Base-by-base conservation (phyloP, 1,284 basidiomycete species). In the Naganishia sp. region DNA sequence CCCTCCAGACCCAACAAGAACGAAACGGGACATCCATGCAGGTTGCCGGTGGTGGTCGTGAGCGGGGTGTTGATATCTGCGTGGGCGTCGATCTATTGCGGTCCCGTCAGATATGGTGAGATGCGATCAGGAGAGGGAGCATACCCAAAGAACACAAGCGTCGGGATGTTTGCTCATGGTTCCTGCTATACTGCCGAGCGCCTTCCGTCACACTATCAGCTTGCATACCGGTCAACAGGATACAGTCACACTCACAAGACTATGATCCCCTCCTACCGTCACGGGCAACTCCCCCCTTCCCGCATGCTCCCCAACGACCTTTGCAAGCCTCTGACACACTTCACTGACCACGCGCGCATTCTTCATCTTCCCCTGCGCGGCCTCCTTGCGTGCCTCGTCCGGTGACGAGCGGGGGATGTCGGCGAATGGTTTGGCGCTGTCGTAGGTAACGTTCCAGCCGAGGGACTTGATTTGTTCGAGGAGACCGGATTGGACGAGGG, bases 1-100 rank as follows among this genome's bases (percentile, higher is more conserved):
- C 81, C 82, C 46, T 78, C 76, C 66, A 93, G 81, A 5, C 90
- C 90, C 63, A 94, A 84, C 61, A 99, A 86, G 86, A 99, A 99
- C 21, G 95, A 92, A 55, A 98, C 85, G 45, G 95, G 96, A 88
- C 96, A 97, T 70, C 96, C 96, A 81, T 99, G 96, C 69, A 99
- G 87, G 81, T 99, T 98, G 52, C 95, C 94, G 66, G 90, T 89
- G 67, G 84, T 87, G 25, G 94, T 96, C 13, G 91, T 88, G 63
- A 88, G 85, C 7, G 86, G 83, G 9, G 94, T 96, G 81, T 99
- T 98, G 82, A 99, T 93, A 79, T 99, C 96, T 47, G 94, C 89
- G 72, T 94, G 90, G 5, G 90, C 90, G 75, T 95, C 92, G 68
- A 94, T 74, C 77, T 79, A 69, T 21, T 3, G 46, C 21, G 23